Evolutionary conservation across 2,329 filamentous ascomycete species (phyloP), one percentile per base, ranked within the genome.

Genomic region (Coniosporium tulheliwenetii): DNA sequence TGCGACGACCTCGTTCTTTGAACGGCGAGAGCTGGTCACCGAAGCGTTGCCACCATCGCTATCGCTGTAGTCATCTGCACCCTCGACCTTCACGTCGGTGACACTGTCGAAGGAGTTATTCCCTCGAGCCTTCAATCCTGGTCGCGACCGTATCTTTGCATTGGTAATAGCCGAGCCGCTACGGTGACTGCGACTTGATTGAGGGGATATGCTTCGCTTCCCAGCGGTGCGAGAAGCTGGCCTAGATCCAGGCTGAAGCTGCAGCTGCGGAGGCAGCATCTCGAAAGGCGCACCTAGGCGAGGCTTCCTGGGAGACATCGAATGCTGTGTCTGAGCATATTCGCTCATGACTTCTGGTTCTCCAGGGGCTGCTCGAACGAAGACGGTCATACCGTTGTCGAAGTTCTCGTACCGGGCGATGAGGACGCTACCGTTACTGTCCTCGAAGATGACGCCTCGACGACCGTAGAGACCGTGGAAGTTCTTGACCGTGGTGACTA

Each of bases 331-430:
- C 49, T 71, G 65, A 38, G 57, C 59, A 43, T 64, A 65, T 36
- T 56, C 52, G 48, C 67, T 64, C n/a, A 59, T 57, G 31, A 59
- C 56, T 8, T 64, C 60, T 37, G 70, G 69, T 44, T 75, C 64
- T 46, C 71, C 71, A 43, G 65, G 64, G 42, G 86, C 83, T 45
- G 91, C 81, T 55, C 89, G 79, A 46, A 98, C 89, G 59, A 91
- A 91, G 52, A 98, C 85, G 36, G 81, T 77, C 82, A 93, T 94
- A 61, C 87, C 81, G 61, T 93, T 79, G 51, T 74, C 73, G 57
- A 98, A 86, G 67, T 98, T 98, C 63, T 96, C 89, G 61, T 94
- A 95, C 45, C 85, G 78, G 47, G 89, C 86, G 61, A 98, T 96
- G 55, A 98, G 76, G 45, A 83, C 93, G 54, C 83, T 89, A 53